These are phyloP conservation scores for Alternaria rosae DNA, from an alignment of 2,329 filamentous ascomycete species.

Conservation along the genomic window DNA sequence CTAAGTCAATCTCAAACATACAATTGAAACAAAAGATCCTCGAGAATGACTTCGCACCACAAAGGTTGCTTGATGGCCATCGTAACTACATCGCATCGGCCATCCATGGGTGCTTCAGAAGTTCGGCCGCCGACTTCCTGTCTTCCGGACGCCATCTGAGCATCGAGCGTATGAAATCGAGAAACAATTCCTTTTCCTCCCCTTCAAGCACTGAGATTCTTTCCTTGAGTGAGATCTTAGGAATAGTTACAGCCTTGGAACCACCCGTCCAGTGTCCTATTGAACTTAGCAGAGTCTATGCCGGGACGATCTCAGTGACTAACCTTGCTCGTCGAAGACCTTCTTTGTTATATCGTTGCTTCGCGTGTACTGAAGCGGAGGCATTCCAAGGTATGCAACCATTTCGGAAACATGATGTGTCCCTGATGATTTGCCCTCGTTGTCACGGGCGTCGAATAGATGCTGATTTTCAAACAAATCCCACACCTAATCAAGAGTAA, in stretches of 20 bases:
- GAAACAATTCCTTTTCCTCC: slow-evolving; percentile 40
- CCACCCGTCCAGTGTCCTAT: slow-evolving; percentile 30
- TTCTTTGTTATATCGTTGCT: slow-evolving; percentile 29
- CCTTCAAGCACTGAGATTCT: slow-evolving; percentile 28
- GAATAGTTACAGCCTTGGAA: slow-evolving; percentile 20
- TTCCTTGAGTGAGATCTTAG: slow-evolving; percentile 26
- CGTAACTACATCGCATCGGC: not conserved
- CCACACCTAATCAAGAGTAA: slow-evolving; percentile 40
- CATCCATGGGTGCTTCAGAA: slow-evolving; percentile 33
- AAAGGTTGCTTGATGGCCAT: not conserved
- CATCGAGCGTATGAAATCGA: slow-evolving; percentile 47
- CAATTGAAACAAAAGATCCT: not conserved
- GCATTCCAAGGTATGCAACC: slow-evolving; percentile 36
- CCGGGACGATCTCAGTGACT: slow-evolving; percentile 20
- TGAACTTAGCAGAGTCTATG: slow-evolving; percentile 22
- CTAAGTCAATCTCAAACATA: slow-evolving; percentile 10
- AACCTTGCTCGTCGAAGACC: slow-evolving; percentile 34
- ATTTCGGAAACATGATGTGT: slow-evolving; percentile 45
- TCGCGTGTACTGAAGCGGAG: slow-evolving; percentile 33
- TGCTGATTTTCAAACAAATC: slow-evolving; percentile 48
- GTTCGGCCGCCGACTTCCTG: slow-evolving; percentile 32
- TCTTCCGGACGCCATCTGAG: slow-evolving; percentile 49
- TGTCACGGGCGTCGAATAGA: slow-evolving; percentile 41
- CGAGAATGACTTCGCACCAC: not conserved
- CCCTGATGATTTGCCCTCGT: slow-evolving; percentile 33